A percentile compares a stretch with the other conserved stretches of the same genome.
Conservation (phyloP, 495 filamentous ascomycete species). For the Pyrenula massariospora region DNA sequence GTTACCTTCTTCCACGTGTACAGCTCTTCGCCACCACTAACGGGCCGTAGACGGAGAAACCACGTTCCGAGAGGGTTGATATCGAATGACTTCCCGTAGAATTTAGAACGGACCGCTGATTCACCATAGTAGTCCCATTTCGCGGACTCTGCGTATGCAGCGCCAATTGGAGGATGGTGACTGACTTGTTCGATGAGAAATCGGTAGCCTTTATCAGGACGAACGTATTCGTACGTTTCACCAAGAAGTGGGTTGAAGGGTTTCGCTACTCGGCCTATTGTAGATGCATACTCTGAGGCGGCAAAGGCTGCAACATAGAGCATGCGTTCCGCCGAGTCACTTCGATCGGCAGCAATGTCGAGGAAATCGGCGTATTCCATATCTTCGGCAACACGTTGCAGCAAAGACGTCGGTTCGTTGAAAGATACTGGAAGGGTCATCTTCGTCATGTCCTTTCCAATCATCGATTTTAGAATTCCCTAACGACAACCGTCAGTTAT, state of each 20-base stretch:
- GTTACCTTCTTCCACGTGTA: conserved; percentile 99
- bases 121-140: conserved; percentile 98
- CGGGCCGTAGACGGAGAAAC: conserved; percentile 81
- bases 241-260: conserved; percentile 95
- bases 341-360: conserved; percentile 74
- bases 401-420: conserved; percentile 95
- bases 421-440: conserved; percentile 98
- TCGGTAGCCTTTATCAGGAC: conserved; percentile 92
- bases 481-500: conserved; percentile 26
- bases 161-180: conserved; percentile 92
- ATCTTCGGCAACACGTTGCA: conserved; percentile 91
- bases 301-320: conserved; percentile 96
- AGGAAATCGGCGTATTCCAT: conserved; percentile 95
- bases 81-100: conserved; percentile 95
- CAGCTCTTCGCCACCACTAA: conserved; percentile 70
- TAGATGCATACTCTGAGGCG: conserved; percentile 91
- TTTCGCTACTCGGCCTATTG: conserved; percentile 91
- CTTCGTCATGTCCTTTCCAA: conserved; percentile 99
- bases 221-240: conserved; percentile 92
- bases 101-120: conserved; percentile 92
- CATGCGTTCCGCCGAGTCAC: conserved; percentile 81
- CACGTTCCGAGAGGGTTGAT: conserved; percentile 94
- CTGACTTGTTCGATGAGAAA: conserved; percentile 99
- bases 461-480: conserved; percentile 98
- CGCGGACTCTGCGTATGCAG: conserved; percentile 83